These are phyloP conservation scores for Leavenworthia alabamica DNA, from an alignment of 345 rosid species.

Conservation along the genomic window DNA sequence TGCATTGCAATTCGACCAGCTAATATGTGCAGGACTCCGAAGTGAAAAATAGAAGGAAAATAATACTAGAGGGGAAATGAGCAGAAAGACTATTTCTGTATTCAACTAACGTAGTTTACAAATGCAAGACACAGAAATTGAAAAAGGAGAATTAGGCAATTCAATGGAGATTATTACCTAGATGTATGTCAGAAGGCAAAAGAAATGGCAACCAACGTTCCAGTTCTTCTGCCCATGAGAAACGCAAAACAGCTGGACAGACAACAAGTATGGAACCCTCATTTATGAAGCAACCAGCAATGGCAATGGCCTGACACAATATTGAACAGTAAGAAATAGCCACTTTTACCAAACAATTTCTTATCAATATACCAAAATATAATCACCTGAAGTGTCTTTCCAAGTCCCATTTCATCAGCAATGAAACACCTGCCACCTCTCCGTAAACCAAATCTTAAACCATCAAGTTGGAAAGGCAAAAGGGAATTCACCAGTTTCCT, in stretches of 20 bases:
- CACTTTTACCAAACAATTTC: neutral
- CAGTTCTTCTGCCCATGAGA: slow-evolving; percentile 90
- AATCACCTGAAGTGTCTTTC: slow-evolving; percentile 86
- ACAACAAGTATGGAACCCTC: slow-evolving; percentile 85
- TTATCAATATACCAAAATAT: neutral
- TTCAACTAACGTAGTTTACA: neutral
- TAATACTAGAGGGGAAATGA: neutral
- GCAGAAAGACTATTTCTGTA: neutral
- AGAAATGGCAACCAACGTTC: slow-evolving; percentile 91
- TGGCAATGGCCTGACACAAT: slow-evolving; percentile 72
- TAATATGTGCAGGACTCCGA: neutral
- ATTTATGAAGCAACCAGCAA: slow-evolving; percentile 74
- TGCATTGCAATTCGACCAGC: neutral
- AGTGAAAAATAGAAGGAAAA: neutral
- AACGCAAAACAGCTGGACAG: slow-evolving; percentile 89
- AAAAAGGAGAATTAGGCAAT: neutral
- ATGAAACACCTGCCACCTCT: slow-evolving; percentile 93
- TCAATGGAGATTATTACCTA: slow-evolving; percentile 41
- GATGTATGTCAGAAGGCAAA: slow-evolving; percentile 87
- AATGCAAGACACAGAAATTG: neutral
- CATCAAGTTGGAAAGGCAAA: slow-evolving; percentile 86
- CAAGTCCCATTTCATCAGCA: slow-evolving; percentile 99
- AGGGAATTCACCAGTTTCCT: slow-evolving; percentile 48
- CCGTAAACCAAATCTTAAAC: slow-evolving; percentile 66
- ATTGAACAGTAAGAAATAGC: slow-evolving; percentile 3